These are phyloP conservation scores for Metarhizium robertsii DNA, from an alignment of 2,329 filamentous ascomycete species.

Conservation along the genomic window DNA sequence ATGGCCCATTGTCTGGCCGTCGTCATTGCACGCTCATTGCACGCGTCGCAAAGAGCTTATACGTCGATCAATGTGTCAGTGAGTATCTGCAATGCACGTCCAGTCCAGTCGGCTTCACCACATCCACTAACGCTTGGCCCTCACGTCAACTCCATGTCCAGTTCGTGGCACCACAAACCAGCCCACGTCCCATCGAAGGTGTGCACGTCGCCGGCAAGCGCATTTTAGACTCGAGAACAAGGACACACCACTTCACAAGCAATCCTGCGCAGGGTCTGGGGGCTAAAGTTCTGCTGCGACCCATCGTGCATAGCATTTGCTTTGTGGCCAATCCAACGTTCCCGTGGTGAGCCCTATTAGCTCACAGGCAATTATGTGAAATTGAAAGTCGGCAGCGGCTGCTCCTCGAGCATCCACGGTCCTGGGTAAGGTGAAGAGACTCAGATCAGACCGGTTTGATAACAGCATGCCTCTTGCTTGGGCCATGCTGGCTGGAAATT, in stretches of 20 bases:
- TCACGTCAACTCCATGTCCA: neutral
- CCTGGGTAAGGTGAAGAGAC: neutral
- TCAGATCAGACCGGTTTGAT: neutral
- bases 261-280: neutral
- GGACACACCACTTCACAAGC: neutral
- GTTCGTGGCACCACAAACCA: constrained; percentile 3
- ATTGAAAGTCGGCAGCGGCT: neutral
- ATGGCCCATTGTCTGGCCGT: neutral
- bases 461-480: neutral
- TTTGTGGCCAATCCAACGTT: neutral
- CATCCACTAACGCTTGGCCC: neutral
- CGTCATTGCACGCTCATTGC: neutral
- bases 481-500: neutral
- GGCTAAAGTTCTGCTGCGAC: neutral
- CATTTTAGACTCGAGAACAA: neutral
- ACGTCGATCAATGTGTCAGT: constrained; percentile 2
- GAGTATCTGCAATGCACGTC: neutral
- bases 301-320: neutral
- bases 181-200: neutral
- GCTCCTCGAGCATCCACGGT: neutral
- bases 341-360: neutral
- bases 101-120: neutral
- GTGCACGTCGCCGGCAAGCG: neutral
- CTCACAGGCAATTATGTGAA: neutral
- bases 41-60: neutral